Conservation (phyloP, 345 rosid genomes). For the Salix udensis region DNA sequence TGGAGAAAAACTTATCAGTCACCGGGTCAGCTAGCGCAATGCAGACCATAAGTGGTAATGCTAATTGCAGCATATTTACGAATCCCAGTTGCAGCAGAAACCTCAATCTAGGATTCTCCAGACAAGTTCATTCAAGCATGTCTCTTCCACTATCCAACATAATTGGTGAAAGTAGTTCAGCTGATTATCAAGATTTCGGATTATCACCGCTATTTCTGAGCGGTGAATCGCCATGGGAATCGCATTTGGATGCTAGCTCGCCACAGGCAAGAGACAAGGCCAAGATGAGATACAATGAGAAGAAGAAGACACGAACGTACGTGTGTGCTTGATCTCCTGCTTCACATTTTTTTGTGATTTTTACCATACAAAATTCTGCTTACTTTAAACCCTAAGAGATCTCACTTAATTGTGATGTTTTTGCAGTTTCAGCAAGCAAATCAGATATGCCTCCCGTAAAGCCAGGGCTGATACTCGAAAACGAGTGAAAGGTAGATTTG, state of each 20-base stretch:
- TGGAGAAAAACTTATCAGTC: slow-evolving; percentile 44
- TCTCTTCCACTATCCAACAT: slow-evolving; percentile 57
- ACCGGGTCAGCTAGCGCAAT: slow-evolving; percentile 28
- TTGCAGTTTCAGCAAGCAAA: slow-evolving; percentile 75
- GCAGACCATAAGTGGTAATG: slow-evolving; percentile 21
- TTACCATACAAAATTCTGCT: neutral
- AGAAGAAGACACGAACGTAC: slow-evolving; percentile 66
- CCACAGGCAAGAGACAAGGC: slow-evolving; percentile 74
- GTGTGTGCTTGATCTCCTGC: slow-evolving; percentile 31
- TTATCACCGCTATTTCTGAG: slow-evolving; percentile 49
- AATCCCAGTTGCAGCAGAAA: slow-evolving; percentile 40
- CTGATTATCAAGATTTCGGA: slow-evolving; percentile 67
- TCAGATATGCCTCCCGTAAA: slow-evolving; percentile 82
- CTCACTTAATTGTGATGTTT: neutral
- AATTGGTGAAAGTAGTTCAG: slow-evolving; percentile 52
- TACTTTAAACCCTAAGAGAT: neutral
- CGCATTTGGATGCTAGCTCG: slow-evolving; percentile 48
- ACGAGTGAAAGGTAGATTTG: slow-evolving; percentile 90
- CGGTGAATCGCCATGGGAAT: slow-evolving; percentile 76
- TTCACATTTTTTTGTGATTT: neutral
- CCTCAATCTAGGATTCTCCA: slow-evolving; percentile 48
- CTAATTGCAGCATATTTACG: slow-evolving; percentile 31
- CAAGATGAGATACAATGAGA: slow-evolving; percentile 77
- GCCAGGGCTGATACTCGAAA: slow-evolving; percentile 93
- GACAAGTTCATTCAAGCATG: slow-evolving; percentile 54